These are phyloP conservation scores for Mortierella sp. DNA, from an alignment of 371 early-diverging fungal genomes.

Conservation along the genomic window DNA sequence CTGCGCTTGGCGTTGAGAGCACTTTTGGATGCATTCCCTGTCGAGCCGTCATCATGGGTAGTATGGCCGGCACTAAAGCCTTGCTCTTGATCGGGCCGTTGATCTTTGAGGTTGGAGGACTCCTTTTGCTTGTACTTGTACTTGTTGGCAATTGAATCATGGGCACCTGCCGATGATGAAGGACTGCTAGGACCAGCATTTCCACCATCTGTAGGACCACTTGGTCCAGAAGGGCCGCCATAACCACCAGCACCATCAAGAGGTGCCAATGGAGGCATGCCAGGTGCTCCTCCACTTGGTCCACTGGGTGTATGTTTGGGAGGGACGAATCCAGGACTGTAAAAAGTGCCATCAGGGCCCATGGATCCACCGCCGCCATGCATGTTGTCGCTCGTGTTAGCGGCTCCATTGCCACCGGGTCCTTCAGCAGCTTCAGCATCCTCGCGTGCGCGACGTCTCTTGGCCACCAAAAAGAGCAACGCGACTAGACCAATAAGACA, in stretches of 20 bases:
- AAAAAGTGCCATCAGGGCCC: constrained; percentile 22
- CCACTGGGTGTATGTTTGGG: constrained; percentile 9
- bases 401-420: background rate
- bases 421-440: constrained; percentile 1
- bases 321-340: background rate
- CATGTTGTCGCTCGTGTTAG: background rate
- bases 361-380: constrained; percentile 10
- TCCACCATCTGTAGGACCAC: constrained; percentile 9
- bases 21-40: background rate
- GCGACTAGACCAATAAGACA: constrained; percentile 29
- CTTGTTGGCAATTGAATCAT: constrained; percentile 13
- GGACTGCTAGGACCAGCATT: background rate
- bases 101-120: too few relatives aligned
- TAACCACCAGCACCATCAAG: background rate
- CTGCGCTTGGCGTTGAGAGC: constrained; percentile 19
- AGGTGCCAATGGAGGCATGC: constrained; percentile 20
- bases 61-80: background rate
- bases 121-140: too few relatives aligned
- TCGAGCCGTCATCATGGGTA: constrained; percentile 8
- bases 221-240: constrained; percentile 4
- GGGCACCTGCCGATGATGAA: background rate
- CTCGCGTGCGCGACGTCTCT: constrained; percentile 24
- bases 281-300: background rate
- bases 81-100: too few relatives aligned
- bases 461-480: constrained; percentile 29